Conservation (phyloP, 2,329 filamentous ascomycete species). For the Uncinocarpus reesii region DNA sequence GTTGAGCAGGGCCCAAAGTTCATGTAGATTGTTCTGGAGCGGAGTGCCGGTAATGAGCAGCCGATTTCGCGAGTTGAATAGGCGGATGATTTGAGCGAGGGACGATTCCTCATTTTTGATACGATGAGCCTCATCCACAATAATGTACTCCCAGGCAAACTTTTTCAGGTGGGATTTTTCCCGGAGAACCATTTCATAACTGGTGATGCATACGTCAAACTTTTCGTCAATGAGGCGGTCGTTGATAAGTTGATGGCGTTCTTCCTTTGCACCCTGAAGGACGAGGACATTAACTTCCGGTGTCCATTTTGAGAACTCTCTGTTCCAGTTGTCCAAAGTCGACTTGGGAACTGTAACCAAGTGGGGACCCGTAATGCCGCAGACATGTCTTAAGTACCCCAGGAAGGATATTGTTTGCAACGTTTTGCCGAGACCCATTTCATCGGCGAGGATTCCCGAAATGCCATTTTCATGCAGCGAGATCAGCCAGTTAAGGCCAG, state of each 20-base stretch:
- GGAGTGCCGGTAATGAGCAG: conserved; percentile 94
- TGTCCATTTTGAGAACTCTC: conserved; percentile 88
- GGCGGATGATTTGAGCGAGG: conserved; percentile 85
- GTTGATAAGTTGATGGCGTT: conserved; percentile 77
- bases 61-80: conserved; percentile 92
- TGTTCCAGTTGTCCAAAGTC: conserved; percentile 95
- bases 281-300: conserved; percentile 91
- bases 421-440: conserved; percentile 98
- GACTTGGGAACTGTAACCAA: conserved; percentile 90
- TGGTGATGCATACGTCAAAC: conserved; percentile 96
- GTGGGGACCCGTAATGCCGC: conserved; percentile 82
- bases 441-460: conserved; percentile 91
- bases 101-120: conserved; percentile 99
- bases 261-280: conserved; percentile 88
- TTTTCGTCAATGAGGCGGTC: conserved; percentile 86
- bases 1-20: conserved; percentile 94
- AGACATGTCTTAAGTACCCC: conserved; percentile 84
- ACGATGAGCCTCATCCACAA: conserved; percentile 94
- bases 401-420: conserved; percentile 95
- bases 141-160: conserved; percentile 99
- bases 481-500: conserved; percentile 93
- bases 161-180: conserved; percentile 94
- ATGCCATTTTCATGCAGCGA: conserved; percentile 98
- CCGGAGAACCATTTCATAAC: conserved; percentile 96
- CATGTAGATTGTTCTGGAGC: conserved; percentile 94